These are phyloP conservation scores for Pseudocercospora crystallina DNA, from an alignment of 2,329 filamentous ascomycete species.

Conservation along the genomic window DNA sequence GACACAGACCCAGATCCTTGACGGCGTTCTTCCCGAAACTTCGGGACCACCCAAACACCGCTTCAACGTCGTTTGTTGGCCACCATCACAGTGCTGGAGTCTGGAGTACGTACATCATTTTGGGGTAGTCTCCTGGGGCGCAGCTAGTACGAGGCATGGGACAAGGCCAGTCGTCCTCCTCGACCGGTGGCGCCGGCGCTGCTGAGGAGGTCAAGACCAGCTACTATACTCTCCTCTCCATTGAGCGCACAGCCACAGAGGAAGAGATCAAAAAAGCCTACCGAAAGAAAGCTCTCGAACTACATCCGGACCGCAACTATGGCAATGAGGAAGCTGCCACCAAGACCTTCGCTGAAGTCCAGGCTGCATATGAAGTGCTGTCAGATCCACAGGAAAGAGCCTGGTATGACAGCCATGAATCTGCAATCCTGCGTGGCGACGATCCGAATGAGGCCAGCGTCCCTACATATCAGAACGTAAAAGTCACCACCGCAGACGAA, in stretches of 20 bases:
- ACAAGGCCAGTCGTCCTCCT: conserved; percentile 45
- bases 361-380: conserved; percentile 91
- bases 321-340: conserved; percentile 83
- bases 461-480: conserved; percentile 67
- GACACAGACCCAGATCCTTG: too few species aligned
- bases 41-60: too few species aligned
- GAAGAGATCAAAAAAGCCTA: conserved; percentile 97
- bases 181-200: conserved; percentile 24
- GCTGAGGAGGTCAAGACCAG: conserved; percentile 61
- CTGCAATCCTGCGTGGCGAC: conserved; percentile 73
- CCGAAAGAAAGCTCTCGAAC: conserved; percentile 81
- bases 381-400: conserved; percentile 93
- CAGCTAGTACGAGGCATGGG: conserved; percentile 39
- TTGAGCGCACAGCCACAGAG: conserved; percentile 71
- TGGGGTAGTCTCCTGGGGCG: too few species aligned
- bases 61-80: too few species aligned
- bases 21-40: too few species aligned
- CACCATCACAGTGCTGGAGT: too few species aligned
- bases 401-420: conserved; percentile 95
- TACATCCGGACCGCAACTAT: conserved; percentile 93
- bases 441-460: conserved; percentile 53
- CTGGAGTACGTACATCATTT: too few species aligned
- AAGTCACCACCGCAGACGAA: conserved; percentile 76
- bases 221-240: conserved; percentile 80
- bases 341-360: conserved; percentile 82